Evolutionary conservation across 306 rosid genomes (phyloP).

Genomic region (Vicia sativa): DNA sequence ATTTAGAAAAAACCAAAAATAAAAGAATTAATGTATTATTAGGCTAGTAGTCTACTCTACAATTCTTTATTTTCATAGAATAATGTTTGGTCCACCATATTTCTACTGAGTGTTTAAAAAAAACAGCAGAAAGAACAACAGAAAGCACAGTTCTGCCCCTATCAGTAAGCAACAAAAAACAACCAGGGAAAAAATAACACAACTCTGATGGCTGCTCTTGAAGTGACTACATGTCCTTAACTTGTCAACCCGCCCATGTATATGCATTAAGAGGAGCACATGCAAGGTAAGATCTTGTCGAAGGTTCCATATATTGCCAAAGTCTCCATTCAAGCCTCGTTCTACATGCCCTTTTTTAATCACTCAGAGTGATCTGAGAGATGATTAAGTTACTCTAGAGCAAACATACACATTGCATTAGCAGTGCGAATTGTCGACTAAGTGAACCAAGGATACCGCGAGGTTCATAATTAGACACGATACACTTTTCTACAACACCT

Average conservation of each 20-base stretch:
- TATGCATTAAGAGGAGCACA: neutral
- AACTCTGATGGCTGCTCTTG: neutral
- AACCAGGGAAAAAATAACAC: no score
- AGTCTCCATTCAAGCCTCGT: neutral
- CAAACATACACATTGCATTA: neutral
- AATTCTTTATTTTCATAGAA: no score
- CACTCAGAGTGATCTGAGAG: neutral
- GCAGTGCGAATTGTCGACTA: conserved; percentile 1
- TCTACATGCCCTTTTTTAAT: neutral
- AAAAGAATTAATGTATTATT: no score
- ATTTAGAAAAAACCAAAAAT: no score
- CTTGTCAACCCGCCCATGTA: neutral
- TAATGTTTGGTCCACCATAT: no score
- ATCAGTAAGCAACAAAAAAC: no score
- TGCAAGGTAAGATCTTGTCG: neutral
- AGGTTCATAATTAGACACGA: conserved; percentile 13
- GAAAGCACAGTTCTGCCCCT: no score
- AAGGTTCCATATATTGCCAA: neutral
- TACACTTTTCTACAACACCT: conserved; percentile 21
- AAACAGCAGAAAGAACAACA: no score
- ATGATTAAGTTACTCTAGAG: conserved; percentile 6
- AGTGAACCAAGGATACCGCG: neutral
- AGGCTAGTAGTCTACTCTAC: no score
- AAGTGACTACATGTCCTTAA: conserved; percentile 15
- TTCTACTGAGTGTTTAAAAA: no score